Evolutionary conservation across 2,329 filamentous ascomycete genomes (phyloP).

Genomic region (Orbilia javanica): DNA sequence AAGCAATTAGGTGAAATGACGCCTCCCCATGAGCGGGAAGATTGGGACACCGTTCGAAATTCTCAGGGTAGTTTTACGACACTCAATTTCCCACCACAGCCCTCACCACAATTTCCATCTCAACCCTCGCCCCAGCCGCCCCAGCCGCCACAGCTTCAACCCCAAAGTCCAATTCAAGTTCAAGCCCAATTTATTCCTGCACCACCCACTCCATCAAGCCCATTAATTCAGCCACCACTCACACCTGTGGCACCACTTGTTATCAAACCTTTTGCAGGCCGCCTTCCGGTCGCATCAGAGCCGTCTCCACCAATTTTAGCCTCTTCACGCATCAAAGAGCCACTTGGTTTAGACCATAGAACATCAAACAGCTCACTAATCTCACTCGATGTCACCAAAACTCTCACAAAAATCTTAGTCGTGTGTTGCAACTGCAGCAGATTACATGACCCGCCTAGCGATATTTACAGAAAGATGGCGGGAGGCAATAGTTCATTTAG

Average conservation of each 20-base stretch:
- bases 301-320: slow-evolving; percentile 6
- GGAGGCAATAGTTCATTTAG: slow-evolving; percentile 38
- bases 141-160: not conserved
- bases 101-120: not conserved
- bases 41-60: slow-evolving; percentile 47
- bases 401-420: slow-evolving; percentile 43
- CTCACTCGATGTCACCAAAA: slow-evolving; percentile 51
- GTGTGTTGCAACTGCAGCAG: slow-evolving; percentile 51
- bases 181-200: slow-evolving; percentile 3
- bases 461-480: slow-evolving; percentile 54
- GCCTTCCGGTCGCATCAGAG: slow-evolving; percentile 31
- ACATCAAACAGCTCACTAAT: slow-evolving; percentile 49
- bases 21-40: slow-evolving; percentile 55
- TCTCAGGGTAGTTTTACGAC: slow-evolving; percentile 40
- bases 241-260: not conserved
- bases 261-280: slow-evolving; percentile 36
- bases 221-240: slow-evolving; percentile 10
- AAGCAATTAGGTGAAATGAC: slow-evolving; percentile 55
- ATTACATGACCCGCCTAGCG: slow-evolving; percentile 54
- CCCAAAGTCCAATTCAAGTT: slow-evolving; percentile 9
- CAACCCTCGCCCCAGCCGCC: slow-evolving; percentile 4
- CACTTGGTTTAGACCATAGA: slow-evolving; percentile 18
- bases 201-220: slow-evolving; percentile 20
- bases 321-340: slow-evolving; percentile 11
- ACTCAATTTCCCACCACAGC: slow-evolving; percentile 21